These are phyloP conservation scores for Eucalyptus sp. DNA, from an alignment of 345 rosid species.

Conservation along the genomic window DNA sequence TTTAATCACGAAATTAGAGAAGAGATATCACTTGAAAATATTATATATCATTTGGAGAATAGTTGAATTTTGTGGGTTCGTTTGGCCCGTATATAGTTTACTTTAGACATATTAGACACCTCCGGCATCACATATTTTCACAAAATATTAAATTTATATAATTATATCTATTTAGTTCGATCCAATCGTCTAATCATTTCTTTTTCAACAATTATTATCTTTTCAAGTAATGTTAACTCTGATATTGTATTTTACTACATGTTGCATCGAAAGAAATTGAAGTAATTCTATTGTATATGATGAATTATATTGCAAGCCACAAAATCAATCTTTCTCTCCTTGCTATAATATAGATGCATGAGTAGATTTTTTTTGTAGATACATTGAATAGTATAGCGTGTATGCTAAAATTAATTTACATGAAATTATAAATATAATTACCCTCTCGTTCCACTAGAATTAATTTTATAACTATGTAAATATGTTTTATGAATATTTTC, in stretches of 20 bases:
- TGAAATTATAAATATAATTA: not conserved
- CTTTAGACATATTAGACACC: not conserved
- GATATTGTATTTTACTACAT: not conserved
- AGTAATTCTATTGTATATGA: not conserved
- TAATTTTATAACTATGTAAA: not conserved
- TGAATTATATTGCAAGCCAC: not conserved
- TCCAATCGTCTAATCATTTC: not conserved
- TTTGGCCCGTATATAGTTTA: not conserved
- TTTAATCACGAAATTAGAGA: not conserved
- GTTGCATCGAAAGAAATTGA: not conserved
- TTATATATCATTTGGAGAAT: not conserved
- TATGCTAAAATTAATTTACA: not conserved
- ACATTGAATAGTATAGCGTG: not conserved
- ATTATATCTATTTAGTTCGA: not conserved
- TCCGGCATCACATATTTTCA: not conserved
- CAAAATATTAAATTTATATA: not conserved
- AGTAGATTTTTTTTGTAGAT: not conserved
- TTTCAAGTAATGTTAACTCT: not conserved
- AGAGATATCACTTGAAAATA: not conserved
- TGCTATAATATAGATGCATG: not conserved
- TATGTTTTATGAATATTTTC: not conserved
- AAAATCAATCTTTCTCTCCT: not conserved
- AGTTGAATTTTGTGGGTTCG: not conserved
- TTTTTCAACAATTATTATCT: not conserved
- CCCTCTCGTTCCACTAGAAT: too few species aligned